Percentiles rank a stretch among this genome's conserved stretches.
Conservation (phyloP, 805 yeast species). For the Tetrapisispora phaffii region DNA sequence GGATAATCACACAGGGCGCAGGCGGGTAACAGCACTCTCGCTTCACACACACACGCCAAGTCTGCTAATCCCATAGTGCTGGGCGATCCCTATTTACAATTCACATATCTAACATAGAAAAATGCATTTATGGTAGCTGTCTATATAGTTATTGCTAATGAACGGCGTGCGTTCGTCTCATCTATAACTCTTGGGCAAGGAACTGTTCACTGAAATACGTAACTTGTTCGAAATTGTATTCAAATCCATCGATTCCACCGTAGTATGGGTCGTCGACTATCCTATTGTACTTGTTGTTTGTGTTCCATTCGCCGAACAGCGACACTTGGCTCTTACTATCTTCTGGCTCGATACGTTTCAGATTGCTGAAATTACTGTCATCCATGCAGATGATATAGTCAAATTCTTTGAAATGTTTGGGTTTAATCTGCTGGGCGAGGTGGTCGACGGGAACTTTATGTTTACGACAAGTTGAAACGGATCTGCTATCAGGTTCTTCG, state of each 20-base stretch:
- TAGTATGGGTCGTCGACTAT: slow-evolving; percentile 88
- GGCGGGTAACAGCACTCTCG: too few species aligned
- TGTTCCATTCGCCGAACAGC: slow-evolving; percentile 76
- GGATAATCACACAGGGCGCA: too few species aligned
- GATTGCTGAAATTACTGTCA: slow-evolving; percentile 44
- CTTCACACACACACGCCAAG: too few species aligned
- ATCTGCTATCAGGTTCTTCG: slow-evolving; percentile 69
- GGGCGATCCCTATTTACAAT: too few species aligned
- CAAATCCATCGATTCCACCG: slow-evolving; percentile 80
- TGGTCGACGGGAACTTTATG: slow-evolving; percentile 73
- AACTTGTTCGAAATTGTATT: slow-evolving; percentile 65
- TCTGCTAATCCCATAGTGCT: too few species aligned
- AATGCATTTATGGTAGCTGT: too few species aligned
- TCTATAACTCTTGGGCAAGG: slow-evolving; percentile 39
- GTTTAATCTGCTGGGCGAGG: slow-evolving; percentile 55
- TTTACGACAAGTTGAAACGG: slow-evolving; percentile 53
- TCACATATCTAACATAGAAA: too few species aligned
- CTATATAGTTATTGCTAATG: too few species aligned
- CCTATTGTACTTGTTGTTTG: slow-evolving; percentile 37
- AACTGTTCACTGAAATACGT: slow-evolving; percentile 67
- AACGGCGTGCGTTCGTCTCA: background rate
- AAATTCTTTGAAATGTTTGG: slow-evolving; percentile 43
- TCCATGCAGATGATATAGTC: slow-evolving; percentile 70
- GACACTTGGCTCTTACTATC: slow-evolving; percentile 39
- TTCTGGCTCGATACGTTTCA: slow-evolving; percentile 45